These are phyloP conservation scores for Tetrapisispora iriomotensis DNA, from an alignment of 805 yeast species.

Conservation along the genomic window DNA sequence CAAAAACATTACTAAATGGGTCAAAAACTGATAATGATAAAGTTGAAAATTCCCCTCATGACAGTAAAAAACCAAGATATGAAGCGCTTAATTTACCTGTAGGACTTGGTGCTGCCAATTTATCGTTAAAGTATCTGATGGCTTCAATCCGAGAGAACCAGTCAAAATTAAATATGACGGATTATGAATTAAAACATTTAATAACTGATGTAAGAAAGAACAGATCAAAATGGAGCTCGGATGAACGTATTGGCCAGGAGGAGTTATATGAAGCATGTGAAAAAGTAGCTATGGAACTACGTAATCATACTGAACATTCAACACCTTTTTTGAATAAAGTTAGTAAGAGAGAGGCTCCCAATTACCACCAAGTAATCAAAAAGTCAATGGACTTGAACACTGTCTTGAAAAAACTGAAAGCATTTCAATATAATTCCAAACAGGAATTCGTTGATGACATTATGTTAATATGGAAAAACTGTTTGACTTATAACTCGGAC, in stretches of 20 bases:
- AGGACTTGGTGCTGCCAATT: conserved; percentile 61
- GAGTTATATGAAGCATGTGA: conserved; percentile 97
- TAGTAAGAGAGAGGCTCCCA: conserved; percentile 97
- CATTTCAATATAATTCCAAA: conserved; percentile 73
- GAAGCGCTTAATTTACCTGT: conserved; percentile 26
- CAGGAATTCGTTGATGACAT: conserved; percentile 89
- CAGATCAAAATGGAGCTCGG: conserved; percentile 96
- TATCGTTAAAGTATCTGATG: conserved; percentile 71
- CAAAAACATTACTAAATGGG: conserved; percentile 11
- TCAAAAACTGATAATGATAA: conserved; percentile 22
- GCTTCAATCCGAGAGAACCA: conserved; percentile 70
- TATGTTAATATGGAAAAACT: conserved; percentile 91
- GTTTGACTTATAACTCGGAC: conserved; percentile 86
- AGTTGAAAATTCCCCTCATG: conserved; percentile 15
- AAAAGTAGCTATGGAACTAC: conserved; percentile 78
- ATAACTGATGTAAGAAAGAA: conserved; percentile 90
- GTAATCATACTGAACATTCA: conserved; percentile 92
- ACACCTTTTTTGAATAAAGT: conserved; percentile 93
- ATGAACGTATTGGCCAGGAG: conserved; percentile 92
- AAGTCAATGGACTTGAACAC: conserved; percentile 96
- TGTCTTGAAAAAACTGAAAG: conserved; percentile 79
- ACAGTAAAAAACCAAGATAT: conserved; percentile 21
- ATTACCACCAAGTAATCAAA: conserved; percentile 81
- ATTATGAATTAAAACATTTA: conserved; percentile 71
- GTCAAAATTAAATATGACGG: conserved; percentile 65